A percentile compares a stretch with the other conserved stretches of the same genome.
Conservation (phyloP, 495 filamentous ascomycete species). For the Mycothermus thermophilus region DNA sequence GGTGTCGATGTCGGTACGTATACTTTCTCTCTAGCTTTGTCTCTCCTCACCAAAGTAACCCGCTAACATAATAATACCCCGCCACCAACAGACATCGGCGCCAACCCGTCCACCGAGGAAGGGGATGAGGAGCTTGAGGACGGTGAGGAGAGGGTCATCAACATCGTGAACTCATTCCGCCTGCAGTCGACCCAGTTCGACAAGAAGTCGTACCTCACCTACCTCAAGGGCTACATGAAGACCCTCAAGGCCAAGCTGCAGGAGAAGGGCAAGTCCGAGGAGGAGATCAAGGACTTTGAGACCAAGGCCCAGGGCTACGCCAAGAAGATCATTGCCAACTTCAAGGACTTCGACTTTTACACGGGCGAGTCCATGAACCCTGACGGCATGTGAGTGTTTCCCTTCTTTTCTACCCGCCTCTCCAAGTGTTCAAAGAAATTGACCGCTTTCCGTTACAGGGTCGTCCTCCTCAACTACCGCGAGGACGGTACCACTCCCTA, state of each 20-base stretch:
- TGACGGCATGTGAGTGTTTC: conserved; percentile 68
- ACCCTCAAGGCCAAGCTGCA: conserved; percentile 55
- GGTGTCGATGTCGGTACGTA: conserved; percentile 58
- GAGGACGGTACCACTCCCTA: conserved; percentile 89
- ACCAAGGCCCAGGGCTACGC: conserved; percentile 50
- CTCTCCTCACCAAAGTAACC: neutral
- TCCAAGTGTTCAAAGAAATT: neutral
- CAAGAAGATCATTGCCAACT: conserved; percentile 71
- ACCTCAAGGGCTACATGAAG: conserved; percentile 91
- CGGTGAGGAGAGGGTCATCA: conserved; percentile 63
- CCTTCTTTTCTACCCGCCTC: conserved; percentile 11
- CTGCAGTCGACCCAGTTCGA: conserved; percentile 63
- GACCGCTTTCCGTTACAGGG: conserved; percentile 39
- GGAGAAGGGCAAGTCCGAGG: conserved; percentile 43
- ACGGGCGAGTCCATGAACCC: conserved; percentile 81
- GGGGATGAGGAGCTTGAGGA: conserved; percentile 62
- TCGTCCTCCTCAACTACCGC: conserved; percentile 91
- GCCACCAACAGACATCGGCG: conserved; percentile 77
- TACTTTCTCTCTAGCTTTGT: neutral
- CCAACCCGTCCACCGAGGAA: conserved; percentile 93
- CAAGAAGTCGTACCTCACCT: conserved; percentile 65
- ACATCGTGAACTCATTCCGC: conserved; percentile 87
- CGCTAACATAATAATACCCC: neutral
- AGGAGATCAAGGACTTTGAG: conserved; percentile 65
- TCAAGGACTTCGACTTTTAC: conserved; percentile 92